Percentiles rank a stretch among this genome's conserved stretches.
Evolutionary conservation across 2,329 filamentous ascomycete genomes (phyloP).

Genomic region (Ceratocystis colombiana): DNA sequence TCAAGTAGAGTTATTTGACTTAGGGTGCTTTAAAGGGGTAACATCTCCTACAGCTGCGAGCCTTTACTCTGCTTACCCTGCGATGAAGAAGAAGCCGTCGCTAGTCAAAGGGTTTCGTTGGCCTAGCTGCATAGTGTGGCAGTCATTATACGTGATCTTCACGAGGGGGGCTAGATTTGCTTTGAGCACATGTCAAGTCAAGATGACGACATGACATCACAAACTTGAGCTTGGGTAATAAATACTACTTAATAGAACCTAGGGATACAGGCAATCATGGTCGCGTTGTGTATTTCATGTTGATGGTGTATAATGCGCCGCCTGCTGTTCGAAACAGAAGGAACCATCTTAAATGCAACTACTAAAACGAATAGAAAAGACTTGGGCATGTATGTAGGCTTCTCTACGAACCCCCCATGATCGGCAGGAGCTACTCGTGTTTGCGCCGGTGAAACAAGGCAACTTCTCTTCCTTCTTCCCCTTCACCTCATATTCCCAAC

Average conservation of each 20-base stretch:
- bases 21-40: too few species aligned
- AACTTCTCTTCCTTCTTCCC: slow-evolving; percentile 9
- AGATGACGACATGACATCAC: slow-evolving; percentile 3
- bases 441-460: slow-evolving; percentile 12
- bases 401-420: neutral
- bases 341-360: neutral
- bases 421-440: slow-evolving; percentile 11
- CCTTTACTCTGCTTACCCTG: too few species aligned
- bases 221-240: neutral
- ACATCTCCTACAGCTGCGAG: too few species aligned
- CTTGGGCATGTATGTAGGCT: neutral
- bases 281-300: neutral
- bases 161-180: too few species aligned
- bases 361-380: neutral
- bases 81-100: neutral
- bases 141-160: too few species aligned
- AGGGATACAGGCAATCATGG: neutral
- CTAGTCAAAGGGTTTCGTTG: too few species aligned
- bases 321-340: neutral
- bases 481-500: neutral
- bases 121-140: too few species aligned
- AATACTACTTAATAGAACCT: neutral
- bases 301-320: neutral
- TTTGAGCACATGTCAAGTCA: neutral
- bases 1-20: too few species aligned